A percentile compares a stretch with the other conserved stretches of the same genome.
These are phyloP conservation scores for Neonectria faginata DNA, from an alignment of 2,329 filamentous ascomycete species.

Conservation along the genomic window DNA sequence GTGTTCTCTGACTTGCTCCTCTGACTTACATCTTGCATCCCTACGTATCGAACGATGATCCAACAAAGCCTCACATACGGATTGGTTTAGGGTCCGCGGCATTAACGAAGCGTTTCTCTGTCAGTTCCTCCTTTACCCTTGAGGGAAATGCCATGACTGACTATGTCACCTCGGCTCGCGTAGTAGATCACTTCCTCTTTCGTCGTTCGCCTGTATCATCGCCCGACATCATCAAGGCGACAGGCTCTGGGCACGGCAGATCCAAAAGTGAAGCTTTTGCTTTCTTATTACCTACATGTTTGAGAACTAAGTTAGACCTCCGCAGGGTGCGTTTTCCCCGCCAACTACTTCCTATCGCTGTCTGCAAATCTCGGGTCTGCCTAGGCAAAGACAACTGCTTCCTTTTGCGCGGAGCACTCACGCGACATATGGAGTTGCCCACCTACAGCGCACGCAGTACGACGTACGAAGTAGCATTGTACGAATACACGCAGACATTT, in stretches of 20 bases:
- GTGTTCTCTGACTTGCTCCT: neutral
- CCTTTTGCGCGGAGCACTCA: slow-evolving; percentile 3
- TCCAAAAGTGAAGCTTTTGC: neutral
- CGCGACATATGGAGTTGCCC: neutral
- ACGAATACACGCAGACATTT: neutral
- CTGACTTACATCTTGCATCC: slow-evolving; percentile 12
- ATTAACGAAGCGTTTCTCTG: slow-evolving; percentile 1
- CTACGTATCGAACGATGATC: slow-evolving; percentile 23
- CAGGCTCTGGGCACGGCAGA: neutral
- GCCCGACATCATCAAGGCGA: neutral
- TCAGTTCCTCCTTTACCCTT: neutral
- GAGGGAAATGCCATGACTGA: neutral
- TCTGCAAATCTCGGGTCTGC: neutral
- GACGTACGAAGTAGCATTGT: too few species aligned
- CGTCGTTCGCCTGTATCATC: neutral
- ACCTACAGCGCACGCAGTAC: too few species aligned
- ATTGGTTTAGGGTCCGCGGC: neutral
- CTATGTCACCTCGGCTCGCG: neutral
- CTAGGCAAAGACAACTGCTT: slow-evolving; percentile 1
- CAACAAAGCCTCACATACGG: neutral
- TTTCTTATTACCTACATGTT: neutral
- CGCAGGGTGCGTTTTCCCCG: neutral
- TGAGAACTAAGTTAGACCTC: slow-evolving; percentile 11
- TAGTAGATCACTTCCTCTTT: slow-evolving; percentile 29
- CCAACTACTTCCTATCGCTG: neutral